These are phyloP conservation scores for Oemleria cerasiformis DNA, from an alignment of 306 rosid species.

Conservation along the genomic window DNA sequence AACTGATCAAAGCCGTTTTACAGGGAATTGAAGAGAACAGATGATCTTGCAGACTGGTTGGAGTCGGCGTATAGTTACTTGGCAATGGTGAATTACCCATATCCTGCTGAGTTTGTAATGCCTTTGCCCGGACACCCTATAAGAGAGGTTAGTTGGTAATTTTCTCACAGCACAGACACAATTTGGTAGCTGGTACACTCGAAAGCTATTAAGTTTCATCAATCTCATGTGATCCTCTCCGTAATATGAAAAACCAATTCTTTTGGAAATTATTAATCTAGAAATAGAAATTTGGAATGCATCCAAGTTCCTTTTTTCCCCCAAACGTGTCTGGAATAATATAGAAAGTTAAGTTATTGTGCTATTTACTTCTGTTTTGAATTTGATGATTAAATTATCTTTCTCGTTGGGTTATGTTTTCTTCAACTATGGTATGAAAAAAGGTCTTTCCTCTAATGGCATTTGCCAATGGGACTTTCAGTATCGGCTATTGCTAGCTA, in stretches of 20 bases:
- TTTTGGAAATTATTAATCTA: background rate
- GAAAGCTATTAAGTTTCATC: background rate
- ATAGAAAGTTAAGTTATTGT: background rate
- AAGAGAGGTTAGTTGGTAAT: constrained; percentile 56
- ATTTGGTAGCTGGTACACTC: background rate
- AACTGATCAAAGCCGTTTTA: constrained; percentile 23
- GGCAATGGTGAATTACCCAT: constrained; percentile 88
- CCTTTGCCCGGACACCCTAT: constrained; percentile 80
- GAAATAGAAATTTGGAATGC: background rate
- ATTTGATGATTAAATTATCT: background rate
- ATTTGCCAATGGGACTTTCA: background rate
- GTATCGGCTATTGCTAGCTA: background rate
- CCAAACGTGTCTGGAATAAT: background rate
- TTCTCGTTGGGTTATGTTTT: background rate
- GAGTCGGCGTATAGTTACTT: constrained; percentile 80
- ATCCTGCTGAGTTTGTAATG: constrained; percentile 61
- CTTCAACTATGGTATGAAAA: background rate
- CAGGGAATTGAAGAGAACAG: constrained; percentile 45
- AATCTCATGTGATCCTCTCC: background rate
- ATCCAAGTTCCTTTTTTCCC: background rate
- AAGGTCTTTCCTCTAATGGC: no score
- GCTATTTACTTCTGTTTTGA: background rate
- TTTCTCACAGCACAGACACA: constrained; percentile 17
- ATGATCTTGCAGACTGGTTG: constrained; percentile 60
- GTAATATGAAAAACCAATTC: background rate